Evolutionary conservation across 2,329 filamentous ascomycete species (phyloP), one percentile per base, ranked within the genome.

Genomic region (Aspergillus sclerotialis): DNA sequence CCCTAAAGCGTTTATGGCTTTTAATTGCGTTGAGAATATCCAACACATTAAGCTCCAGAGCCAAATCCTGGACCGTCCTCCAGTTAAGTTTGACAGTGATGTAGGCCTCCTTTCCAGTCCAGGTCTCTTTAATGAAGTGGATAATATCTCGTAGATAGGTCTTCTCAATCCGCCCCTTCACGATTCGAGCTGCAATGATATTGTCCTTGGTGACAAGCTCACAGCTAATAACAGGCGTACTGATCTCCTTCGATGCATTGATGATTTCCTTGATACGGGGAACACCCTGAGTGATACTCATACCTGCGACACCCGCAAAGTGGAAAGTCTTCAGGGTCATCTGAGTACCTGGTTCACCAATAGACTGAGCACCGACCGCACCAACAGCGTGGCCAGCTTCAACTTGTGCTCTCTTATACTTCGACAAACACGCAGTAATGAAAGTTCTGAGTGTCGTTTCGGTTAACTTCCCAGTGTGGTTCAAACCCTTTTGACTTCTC

Each of bases 211-310:
- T 92, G 44, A 86, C 74, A 4, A 96, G 71, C 4, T 85, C 82
- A 53, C 92, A 96, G 5, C 77, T 80, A 48, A 98, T 94, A 55
- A 98, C 83, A 0, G 92, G 92, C 1, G 92, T 98, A 60, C 84
- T 93, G 63, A 98, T 98, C 32, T 72, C 70, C 59, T 88, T 94
- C 7, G 88, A 94, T 5, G 92, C 92, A 65, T 98, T 98, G 78
- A 98, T 98, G 48, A 98, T 98, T 72, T 98, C 92, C 67, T 98
- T 98, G 70, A 98, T 98, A 80, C 92, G 90, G 1, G 92, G 92
- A 5, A 98, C 92, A 84, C 92, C 92, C 56, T 95, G 87, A 0
- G 92, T 98, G 56, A 98, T 94, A 74, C 87, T 94, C 92, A 98
- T 96, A 60, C 90, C 90, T 28, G 92, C 92, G 44, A 98, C 92